Conservation (phyloP, 768 basidiomycete genomes). For the Mycena kentingensis region DNA sequence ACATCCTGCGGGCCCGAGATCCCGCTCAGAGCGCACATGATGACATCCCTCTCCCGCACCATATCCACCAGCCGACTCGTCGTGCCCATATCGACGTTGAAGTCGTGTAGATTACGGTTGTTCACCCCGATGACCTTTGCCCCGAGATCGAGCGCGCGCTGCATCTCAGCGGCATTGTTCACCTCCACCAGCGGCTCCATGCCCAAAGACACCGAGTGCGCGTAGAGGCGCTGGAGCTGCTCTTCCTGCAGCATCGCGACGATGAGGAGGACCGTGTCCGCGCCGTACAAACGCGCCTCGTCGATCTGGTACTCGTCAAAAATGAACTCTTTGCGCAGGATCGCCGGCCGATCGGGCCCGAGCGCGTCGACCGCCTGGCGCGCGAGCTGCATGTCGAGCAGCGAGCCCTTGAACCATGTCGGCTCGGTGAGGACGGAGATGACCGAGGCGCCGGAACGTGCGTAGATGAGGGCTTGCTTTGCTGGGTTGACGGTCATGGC, state of each 20-base stretch:
- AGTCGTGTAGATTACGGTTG: slow-evolving; percentile 95
- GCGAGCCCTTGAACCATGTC: slow-evolving; percentile 94
- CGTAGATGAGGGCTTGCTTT: slow-evolving; percentile 86
- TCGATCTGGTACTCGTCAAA: slow-evolving; percentile 93
- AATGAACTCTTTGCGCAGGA: slow-evolving; percentile 97
- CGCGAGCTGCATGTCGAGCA: slow-evolving; percentile 91
- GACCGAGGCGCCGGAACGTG: slow-evolving; percentile 85
- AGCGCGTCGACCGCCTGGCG: slow-evolving; percentile 84
- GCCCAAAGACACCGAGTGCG: slow-evolving; percentile 75
- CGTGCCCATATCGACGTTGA: slow-evolving; percentile 95
- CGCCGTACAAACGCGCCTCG: slow-evolving; percentile 93
- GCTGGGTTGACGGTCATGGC: slow-evolving; percentile 81
- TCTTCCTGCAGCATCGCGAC: slow-evolving; percentile 87
- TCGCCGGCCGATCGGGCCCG: slow-evolving; percentile 88
- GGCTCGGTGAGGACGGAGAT: slow-evolving; percentile 99
- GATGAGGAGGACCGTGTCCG: slow-evolving; percentile 94
- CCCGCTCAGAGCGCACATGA: slow-evolving; percentile 91
- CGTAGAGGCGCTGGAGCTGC: slow-evolving; percentile 76
- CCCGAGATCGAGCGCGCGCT: slow-evolving; percentile 77
- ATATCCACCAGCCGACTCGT: slow-evolving; percentile 87
- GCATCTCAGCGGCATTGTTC: slow-evolving; percentile 92
- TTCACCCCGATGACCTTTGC: slow-evolving; percentile 96
- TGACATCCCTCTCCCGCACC: slow-evolving; percentile 74
- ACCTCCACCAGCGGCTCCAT: slow-evolving; percentile 99
- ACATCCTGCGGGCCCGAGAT: slow-evolving; percentile 82